Percentiles rank a stretch among this genome's conserved stretches.
These are phyloP conservation scores for Starmerella etchellsii DNA, from an alignment of 805 yeast species.

Conservation along the genomic window DNA sequence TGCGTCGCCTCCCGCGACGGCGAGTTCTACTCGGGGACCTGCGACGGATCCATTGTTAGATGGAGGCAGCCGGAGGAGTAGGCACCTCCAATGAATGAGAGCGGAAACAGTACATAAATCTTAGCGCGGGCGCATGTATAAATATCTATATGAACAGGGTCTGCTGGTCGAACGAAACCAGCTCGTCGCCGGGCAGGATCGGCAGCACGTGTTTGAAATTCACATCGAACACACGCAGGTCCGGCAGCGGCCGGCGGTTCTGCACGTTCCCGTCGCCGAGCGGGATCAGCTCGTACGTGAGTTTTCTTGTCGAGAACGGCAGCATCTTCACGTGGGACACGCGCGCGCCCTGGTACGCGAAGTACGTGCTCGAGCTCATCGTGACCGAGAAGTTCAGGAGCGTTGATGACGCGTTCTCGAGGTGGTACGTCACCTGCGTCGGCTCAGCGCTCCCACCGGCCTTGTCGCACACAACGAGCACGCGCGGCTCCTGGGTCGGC, in stretches of 20 bases:
- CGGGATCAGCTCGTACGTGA: slow-evolving; percentile 25
- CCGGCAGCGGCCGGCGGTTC: slow-evolving; percentile 37
- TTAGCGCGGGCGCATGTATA: too few relatives aligned
- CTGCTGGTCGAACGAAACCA: slow-evolving; percentile 14
- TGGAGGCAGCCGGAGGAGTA: slow-evolving; percentile 41
- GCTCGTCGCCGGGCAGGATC: slow-evolving; percentile 29
- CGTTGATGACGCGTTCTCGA: slow-evolving; percentile 67
- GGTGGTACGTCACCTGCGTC: slow-evolving; percentile 32
- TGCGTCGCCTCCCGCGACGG: slow-evolving; percentile 40
- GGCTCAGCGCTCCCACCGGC: slow-evolving; percentile 21
- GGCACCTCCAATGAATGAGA: too few relatives aligned
- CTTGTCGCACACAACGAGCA: slow-evolving; percentile 17
- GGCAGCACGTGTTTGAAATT: slow-evolving; percentile 54
- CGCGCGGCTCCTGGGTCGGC: slow-evolving; percentile 23
- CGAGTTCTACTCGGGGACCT: slow-evolving; percentile 46
- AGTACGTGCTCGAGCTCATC: slow-evolving; percentile 31
- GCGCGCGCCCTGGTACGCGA: slow-evolving; percentile 31
- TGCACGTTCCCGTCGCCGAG: slow-evolving; percentile 20
- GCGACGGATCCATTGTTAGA: slow-evolving; percentile 49
- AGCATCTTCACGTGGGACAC: slow-evolving; percentile 35
- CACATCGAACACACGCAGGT: slow-evolving; percentile 52
- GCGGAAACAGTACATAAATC: too few relatives aligned
- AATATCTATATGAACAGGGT: slow-evolving; percentile 11
- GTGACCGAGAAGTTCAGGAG: slow-evolving; percentile 49
- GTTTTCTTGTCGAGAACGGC: slow-evolving; percentile 42